Conservation (phyloP, 1,284 basidiomycete genomes). For the Microbotryomycetes sp. region DNA sequence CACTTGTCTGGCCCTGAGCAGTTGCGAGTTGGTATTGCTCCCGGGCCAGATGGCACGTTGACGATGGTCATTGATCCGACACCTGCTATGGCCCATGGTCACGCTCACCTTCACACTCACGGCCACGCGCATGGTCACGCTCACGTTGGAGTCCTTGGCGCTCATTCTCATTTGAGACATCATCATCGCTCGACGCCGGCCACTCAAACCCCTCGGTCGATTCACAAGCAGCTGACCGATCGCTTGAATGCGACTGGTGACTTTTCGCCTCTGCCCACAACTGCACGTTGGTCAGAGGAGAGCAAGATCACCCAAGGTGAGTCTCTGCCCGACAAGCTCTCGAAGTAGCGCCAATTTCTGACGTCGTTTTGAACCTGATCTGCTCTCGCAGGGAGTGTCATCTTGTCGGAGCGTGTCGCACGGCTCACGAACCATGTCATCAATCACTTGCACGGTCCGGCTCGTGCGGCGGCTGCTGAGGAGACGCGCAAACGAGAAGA, state of each 20-base stretch:
- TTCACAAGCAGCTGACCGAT: slow-evolving; percentile 25
- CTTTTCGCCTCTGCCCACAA: slow-evolving; percentile 62
- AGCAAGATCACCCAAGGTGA: slow-evolving; percentile 66
- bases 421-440: slow-evolving; percentile 67
- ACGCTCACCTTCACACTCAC: background rate
- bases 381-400: slow-evolving; percentile 12
- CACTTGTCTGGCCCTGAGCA: slow-evolving; percentile 32
- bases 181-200: slow-evolving; percentile 1
- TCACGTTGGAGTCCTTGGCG: background rate
- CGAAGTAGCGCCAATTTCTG: too few relatives aligned
- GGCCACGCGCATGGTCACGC: background rate
- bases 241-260: slow-evolving; percentile 37
- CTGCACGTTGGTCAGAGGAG: slow-evolving; percentile 88
- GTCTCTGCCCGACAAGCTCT: too few relatives aligned
- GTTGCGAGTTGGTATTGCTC: slow-evolving; percentile 28
- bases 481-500: slow-evolving; percentile 42
- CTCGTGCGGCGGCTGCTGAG: slow-evolving; percentile 52
- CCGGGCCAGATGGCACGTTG: slow-evolving; percentile 29
- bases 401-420: slow-evolving; percentile 57
- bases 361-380: background rate
- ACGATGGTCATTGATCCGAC: slow-evolving; percentile 31
- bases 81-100: slow-evolving; percentile 11
- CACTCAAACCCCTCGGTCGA: background rate
- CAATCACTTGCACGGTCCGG: slow-evolving; percentile 73
- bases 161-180: background rate